Evolutionary conservation across 768 basidiomycete genomes (phyloP).

Genomic region (Suillus clintonianus): DNA sequence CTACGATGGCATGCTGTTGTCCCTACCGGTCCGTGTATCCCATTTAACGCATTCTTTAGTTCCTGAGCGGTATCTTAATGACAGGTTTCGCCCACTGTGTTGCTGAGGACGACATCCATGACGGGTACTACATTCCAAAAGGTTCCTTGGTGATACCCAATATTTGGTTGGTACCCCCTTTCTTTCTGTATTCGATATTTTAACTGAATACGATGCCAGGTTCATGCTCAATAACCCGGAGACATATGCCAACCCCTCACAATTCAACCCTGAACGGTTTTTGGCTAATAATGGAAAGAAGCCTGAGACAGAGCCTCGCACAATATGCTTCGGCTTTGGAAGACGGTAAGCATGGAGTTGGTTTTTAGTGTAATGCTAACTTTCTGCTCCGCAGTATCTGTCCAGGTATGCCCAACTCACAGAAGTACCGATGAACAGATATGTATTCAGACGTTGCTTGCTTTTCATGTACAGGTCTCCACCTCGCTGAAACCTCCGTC

Average conservation of each 20-base stretch:
- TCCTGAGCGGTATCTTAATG: slow-evolving; percentile 28
- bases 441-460: slow-evolving; percentile 1
- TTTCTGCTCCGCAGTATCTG: slow-evolving; percentile 7
- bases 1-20: slow-evolving; percentile 43
- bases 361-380: slow-evolving; percentile 6
- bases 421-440: background rate
- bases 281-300: slow-evolving; percentile 26
- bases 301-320: slow-evolving; percentile 54
- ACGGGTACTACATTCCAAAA: slow-evolving; percentile 64
- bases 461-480: slow-evolving; percentile 36
- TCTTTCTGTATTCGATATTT: slow-evolving; percentile 11
- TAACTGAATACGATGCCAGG: slow-evolving; percentile 13
- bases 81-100: slow-evolving; percentile 47
- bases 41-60: slow-evolving; percentile 29
- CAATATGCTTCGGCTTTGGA: slow-evolving; percentile 65
- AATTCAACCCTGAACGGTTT: slow-evolving; percentile 58
- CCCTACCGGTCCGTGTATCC: slow-evolving; percentile 41
- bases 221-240: slow-evolving; percentile 17
- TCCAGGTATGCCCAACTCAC: background rate
- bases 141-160: slow-evolving; percentile 29
- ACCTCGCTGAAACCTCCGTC: slow-evolving; percentile 46
- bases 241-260: slow-evolving; percentile 48
- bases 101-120: slow-evolving; percentile 61
- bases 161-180: slow-evolving; percentile 14
- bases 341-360: slow-evolving; percentile 40